Base-by-base conservation (phyloP, 1,284 basidiomycete genomes). In the Austropuccinia psidii region DNA sequence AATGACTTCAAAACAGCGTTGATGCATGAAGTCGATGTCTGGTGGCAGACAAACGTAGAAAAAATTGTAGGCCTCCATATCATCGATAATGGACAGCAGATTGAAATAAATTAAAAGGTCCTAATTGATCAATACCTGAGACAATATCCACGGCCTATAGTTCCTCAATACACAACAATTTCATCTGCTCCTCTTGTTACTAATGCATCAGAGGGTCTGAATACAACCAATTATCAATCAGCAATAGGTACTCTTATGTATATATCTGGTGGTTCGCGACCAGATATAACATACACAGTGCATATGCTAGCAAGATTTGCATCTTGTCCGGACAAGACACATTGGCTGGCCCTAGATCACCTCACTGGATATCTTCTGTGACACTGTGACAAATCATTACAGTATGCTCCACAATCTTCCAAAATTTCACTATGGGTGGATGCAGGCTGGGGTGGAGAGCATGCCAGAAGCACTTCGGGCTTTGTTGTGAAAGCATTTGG, bases 381-480 rank as follows among this genome's bases (percentile, higher is more conserved):
- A 19, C 24, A 35, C 0, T n/a, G 1, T 1, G 39, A 43, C 15
- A 2, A 19, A 0, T 4, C 11, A 17, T 19, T 54, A 17, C 31
- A 29, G 5, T n/a, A 37, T 17, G 35, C 24, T 9, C 11, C 11
- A 1, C 9, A 3, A 1, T 3, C 8, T 1, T 39, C n/a, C 29
- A 1, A n/a, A 1, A 5, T 68, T n/a, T n/a, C 55, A 21, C 21
- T 54, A 4, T 68, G 52, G 49, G 27, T 31, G 4, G 66, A 68
- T 21, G 35, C 60, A 13, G 27, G 27, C 17, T 64, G 66, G 66
- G 66, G 66, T 11, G 66, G 66, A 19, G 50, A 69, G 35, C 60
- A 64, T 17, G 43, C 43, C 9, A 43, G 37, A 2, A 45, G 49
- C 17, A 50, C 52, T 1, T 45, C 43, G 15, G 66, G 66, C 11